Conservation (phyloP, 1,284 basidiomycete species). For the Puccinia novopanici region DNA sequence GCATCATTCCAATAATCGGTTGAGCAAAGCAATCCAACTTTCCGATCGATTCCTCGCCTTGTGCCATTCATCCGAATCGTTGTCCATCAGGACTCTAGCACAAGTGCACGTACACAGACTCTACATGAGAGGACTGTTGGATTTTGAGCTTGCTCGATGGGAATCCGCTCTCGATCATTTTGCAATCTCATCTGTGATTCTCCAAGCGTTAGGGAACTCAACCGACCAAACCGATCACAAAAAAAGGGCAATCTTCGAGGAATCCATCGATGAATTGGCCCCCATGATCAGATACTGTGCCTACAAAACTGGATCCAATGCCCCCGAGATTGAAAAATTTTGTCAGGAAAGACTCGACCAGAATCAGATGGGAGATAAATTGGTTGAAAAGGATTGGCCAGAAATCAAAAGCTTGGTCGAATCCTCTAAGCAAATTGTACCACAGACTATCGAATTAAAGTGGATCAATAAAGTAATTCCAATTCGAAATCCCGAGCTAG, state of each 20-base stretch:
- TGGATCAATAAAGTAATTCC: slow-evolving; percentile 33
- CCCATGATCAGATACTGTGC: slow-evolving; percentile 40
- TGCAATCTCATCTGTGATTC: slow-evolving; percentile 1
- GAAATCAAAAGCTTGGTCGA: slow-evolving; percentile 18
- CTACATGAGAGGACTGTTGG: slow-evolving; percentile 26
- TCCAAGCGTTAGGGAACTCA: slow-evolving; percentile 2
- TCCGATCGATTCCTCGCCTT: slow-evolving; percentile 14
- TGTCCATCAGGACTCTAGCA: slow-evolving; percentile 15
- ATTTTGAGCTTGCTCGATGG: slow-evolving; percentile 33
- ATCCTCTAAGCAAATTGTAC: not conserved
- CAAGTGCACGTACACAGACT: slow-evolving; percentile 33
- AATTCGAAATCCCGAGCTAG: slow-evolving; percentile 19
- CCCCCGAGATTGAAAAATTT: slow-evolving; percentile 24
- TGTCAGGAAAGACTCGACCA: slow-evolving; percentile 14
- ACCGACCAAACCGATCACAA: slow-evolving; percentile 22
- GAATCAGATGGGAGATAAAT: slow-evolving; percentile 5
- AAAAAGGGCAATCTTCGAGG: slow-evolving; percentile 32
- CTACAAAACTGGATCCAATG: slow-evolving; percentile 15
- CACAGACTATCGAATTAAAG: slow-evolving; percentile 10
- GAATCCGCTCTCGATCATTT: slow-evolving; percentile 19
- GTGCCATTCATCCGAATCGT: not conserved
- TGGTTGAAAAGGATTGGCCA: slow-evolving; percentile 20
- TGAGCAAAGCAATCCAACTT: slow-evolving; percentile 26
- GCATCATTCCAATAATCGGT: slow-evolving; percentile 27
- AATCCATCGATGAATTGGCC: slow-evolving; percentile 23